Evolutionary conservation across 805 yeast species (phyloP).

Genomic region (Metschnikowia similis): DNA sequence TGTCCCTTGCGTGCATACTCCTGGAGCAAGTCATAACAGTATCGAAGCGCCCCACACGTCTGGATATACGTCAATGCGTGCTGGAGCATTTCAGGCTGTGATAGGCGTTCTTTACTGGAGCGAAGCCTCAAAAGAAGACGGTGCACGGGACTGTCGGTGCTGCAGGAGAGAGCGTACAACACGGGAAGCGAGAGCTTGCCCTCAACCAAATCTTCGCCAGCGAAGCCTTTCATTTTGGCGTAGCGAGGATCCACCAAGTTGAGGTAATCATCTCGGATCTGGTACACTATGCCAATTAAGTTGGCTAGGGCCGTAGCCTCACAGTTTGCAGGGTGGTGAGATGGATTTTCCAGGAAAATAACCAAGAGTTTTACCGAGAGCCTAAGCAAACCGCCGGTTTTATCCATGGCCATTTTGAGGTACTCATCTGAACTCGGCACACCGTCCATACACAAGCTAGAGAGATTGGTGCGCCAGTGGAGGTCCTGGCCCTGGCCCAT

Average conservation of each 20-base stretch:
- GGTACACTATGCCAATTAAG: slow-evolving; percentile 77
- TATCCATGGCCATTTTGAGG: slow-evolving; percentile 75
- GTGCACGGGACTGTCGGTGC: slow-evolving; percentile 19
- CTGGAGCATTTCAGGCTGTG: slow-evolving; percentile 12
- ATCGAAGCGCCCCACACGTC: slow-evolving; percentile 23
- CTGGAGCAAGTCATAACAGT: slow-evolving; percentile 21
- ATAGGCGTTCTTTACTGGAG: slow-evolving; percentile 1
- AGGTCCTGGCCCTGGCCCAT: slow-evolving; percentile 88
- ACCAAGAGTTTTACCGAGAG: slow-evolving; percentile 66
- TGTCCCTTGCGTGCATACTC: slow-evolving; percentile 19
- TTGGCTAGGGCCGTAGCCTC: slow-evolving; percentile 57
- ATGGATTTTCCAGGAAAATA: slow-evolving; percentile 5
- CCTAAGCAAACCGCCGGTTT: slow-evolving; percentile 83
- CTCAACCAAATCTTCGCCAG: slow-evolving; percentile 80
- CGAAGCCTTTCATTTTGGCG: slow-evolving; percentile 62
- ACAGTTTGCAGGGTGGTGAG: slow-evolving; percentile 1
- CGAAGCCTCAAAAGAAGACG: slow-evolving; percentile 17
- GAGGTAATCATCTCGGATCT: slow-evolving; percentile 78
- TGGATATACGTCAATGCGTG: slow-evolving; percentile 22
- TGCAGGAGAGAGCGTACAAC: slow-evolving; percentile 43
- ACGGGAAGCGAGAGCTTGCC: slow-evolving; percentile 88
- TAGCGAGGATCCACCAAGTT: slow-evolving; percentile 54
- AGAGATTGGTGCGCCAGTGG: slow-evolving; percentile 69
- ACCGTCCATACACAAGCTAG: slow-evolving; percentile 6
- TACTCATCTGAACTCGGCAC: slow-evolving; percentile 45